These are phyloP conservation scores for Aurifilum marmelostoma DNA, from an alignment of 2,329 filamentous ascomycete genomes.

Conservation along the genomic window DNA sequence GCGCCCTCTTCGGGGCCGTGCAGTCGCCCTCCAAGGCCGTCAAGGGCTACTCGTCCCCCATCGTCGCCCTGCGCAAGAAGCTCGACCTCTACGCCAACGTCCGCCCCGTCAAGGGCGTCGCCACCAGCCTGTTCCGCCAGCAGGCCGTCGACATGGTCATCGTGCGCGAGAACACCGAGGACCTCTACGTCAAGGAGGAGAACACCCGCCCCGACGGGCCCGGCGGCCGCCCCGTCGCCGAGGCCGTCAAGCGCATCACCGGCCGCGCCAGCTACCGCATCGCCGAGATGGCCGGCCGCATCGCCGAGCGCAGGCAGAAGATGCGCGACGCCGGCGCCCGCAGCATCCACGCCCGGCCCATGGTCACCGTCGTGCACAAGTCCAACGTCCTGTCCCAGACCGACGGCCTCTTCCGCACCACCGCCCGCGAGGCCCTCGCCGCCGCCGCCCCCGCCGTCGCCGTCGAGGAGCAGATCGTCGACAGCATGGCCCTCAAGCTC, in stretches of 20 bases:
- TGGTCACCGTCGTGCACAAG: constrained; percentile 98
- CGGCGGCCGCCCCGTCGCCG: constrained; percentile 77
- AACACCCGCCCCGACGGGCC: constrained; percentile 75
- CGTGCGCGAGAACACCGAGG: constrained; percentile 98
- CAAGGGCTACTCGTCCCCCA: constrained; percentile 93
- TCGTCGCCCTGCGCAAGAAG: constrained; percentile 93
- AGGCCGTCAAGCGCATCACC: constrained; percentile 97
- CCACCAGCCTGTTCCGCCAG: constrained; percentile 64
- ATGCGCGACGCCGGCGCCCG: constrained; percentile 65
- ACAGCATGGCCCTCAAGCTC: constrained; percentile 99
- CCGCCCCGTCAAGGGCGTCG: constrained; percentile 85
- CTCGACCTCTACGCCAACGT: constrained; percentile 97
- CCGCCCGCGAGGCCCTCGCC: constrained; percentile 73
- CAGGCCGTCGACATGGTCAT: constrained; percentile 83
- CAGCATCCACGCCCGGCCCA: constrained; percentile 68
- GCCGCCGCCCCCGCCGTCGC: constrained; percentile 57
- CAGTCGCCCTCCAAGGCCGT: constrained; percentile 88
- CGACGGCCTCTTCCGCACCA: constrained; percentile 90
- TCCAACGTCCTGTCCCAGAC: constrained; percentile 96
- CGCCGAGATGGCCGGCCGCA: constrained; percentile 90
- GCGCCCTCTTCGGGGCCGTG: constrained; percentile 94
- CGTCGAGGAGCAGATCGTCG: constrained; percentile 97
- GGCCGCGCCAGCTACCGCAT: constrained; percentile 85
- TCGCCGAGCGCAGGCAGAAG: constrained; percentile 83
- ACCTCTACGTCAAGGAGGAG: constrained; percentile 98